Evolutionary conservation across 169 alveolate species (phyloP).

Genomic region (Eimeria mitis): DNA sequence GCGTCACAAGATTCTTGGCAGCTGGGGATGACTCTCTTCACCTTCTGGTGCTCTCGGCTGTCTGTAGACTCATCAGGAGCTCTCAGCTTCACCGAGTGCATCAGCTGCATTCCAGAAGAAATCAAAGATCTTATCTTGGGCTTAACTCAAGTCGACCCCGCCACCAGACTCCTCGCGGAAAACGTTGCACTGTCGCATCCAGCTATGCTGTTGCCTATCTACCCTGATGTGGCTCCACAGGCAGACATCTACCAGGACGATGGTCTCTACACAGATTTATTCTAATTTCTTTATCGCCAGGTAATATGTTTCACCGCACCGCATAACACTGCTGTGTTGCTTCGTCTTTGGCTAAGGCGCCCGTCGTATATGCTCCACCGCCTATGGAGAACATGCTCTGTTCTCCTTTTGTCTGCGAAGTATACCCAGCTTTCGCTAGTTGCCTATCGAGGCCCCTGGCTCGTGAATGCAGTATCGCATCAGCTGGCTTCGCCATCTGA

Average conservation of each 20-base stretch:
- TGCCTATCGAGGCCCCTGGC: background rate
- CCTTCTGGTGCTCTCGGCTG: constrained; percentile 29
- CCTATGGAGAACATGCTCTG: too few relatives aligned
- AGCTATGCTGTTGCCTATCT: constrained; percentile 51
- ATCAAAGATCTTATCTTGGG: constrained; percentile 25
- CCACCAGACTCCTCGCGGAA: background rate
- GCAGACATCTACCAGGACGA: constrained; percentile 26
- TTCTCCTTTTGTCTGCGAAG: background rate
- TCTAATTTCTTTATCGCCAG: background rate
- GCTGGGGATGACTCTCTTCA: constrained; percentile 63
- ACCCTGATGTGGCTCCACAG: constrained; percentile 9
- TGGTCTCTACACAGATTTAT: background rate
- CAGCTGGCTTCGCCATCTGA: background rate
- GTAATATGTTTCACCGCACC: background rate
- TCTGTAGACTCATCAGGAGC: background rate
- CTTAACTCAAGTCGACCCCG: background rate
- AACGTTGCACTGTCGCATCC: constrained; percentile 7
- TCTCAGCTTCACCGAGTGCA: constrained; percentile 6
- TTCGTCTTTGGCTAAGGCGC: background rate
- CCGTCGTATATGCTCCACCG: too few relatives aligned
- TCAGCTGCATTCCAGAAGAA: constrained; percentile 26
- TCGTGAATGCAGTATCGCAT: background rate
- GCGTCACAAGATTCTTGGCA: constrained; percentile 40
- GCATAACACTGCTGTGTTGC: background rate
- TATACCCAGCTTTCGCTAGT: background rate